Conservation (phyloP, 2,329 filamentous ascomycete genomes). For the Fusarium continuum region DNA sequence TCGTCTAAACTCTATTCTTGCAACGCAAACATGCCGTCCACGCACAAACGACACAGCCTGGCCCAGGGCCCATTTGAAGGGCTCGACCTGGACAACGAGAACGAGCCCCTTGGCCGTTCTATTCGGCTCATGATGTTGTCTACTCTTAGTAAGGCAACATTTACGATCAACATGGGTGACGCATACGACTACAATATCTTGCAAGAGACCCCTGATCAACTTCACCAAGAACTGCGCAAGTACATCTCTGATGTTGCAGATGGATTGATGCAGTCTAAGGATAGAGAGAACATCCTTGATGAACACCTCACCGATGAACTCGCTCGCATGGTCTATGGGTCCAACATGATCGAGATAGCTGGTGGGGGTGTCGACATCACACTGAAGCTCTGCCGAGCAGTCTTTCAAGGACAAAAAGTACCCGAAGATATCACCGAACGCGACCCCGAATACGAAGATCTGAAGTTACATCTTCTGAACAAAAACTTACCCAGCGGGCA, state of each 20-base stretch:
- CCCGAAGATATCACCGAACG: neutral
- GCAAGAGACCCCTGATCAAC: neutral
- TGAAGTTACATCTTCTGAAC: neutral
- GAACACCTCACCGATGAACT: neutral
- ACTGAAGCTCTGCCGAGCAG: neutral
- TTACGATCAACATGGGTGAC: neutral
- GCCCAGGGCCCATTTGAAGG: neutral
- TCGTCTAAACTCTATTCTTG: too few species aligned
- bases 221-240: neutral
- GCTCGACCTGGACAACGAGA: neutral
- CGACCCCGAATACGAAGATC: neutral
- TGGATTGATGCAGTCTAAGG: neutral
- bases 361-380: neutral
- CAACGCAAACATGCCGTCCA: too few species aligned
- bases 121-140: neutral
- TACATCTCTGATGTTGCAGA: neutral
- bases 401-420: neutral
- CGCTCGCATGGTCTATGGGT: slow-evolving; percentile 2
- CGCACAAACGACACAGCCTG: neutral
- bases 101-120: neutral
- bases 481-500: neutral
- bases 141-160: neutral
- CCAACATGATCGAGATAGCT: slow-evolving; percentile 21
- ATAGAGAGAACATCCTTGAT: neutral
- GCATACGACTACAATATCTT: neutral